phyloP scores from a whole-genome alignment of 768 basidiomycete species.

The Sarcomyxa edulis region DNA sequence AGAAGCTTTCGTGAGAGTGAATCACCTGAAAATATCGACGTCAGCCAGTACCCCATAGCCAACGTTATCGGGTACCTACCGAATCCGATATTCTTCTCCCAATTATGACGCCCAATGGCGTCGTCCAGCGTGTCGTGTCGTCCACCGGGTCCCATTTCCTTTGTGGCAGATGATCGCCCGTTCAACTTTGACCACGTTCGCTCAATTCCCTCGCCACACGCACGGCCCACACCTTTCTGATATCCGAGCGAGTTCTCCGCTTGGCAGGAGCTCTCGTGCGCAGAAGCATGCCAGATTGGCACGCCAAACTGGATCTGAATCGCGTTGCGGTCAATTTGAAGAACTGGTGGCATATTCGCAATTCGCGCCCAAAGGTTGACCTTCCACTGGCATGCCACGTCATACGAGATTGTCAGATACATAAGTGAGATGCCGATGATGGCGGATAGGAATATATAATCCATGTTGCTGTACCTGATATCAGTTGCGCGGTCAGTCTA shows the following conservation, averaged over 20 bases:
- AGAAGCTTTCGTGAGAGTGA: conserved; percentile 4
- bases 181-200: conserved; percentile 23
- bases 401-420: conserved; percentile 10
- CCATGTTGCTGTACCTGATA: conserved; percentile 12
- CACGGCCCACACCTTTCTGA: conserved; percentile 16
- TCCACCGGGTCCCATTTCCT: conserved; percentile 15
- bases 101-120: conserved; percentile 16
- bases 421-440: neutral
- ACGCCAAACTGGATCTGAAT: conserved; percentile 3
- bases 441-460: conserved; percentile 11
- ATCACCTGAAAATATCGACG: conserved; percentile 4
- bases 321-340: conserved; percentile 1
- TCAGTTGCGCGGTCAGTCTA: neutral
- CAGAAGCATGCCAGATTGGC: conserved; percentile 19
- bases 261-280: conserved; percentile 15
- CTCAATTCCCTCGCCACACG: conserved; percentile 30
- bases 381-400: conserved; percentile 10
- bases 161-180: conserved; percentile 7
- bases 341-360: neutral
- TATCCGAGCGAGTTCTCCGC: conserved; percentile 22
- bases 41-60: too few species aligned
- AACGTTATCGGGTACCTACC: conserved; percentile 10
- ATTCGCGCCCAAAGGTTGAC: conserved; percentile 1
- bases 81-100: conserved; percentile 11
- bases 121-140: conserved; percentile 20